Conservation (phyloP, 2,329 filamentous ascomycete genomes). For the Botryotinia globosa region DNA sequence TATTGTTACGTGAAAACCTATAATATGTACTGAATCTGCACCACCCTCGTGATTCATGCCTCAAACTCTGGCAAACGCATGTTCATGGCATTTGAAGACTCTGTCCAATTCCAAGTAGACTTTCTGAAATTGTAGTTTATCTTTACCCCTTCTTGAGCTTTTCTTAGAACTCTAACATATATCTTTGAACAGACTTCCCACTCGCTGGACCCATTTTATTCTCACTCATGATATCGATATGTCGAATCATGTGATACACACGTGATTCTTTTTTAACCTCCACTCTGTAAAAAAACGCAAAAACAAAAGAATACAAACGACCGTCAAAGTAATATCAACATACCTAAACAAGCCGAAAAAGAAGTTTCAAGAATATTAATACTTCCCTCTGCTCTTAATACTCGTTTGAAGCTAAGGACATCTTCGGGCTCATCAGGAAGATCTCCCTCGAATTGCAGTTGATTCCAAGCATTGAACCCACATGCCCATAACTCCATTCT, state of each 20-base stretch:
- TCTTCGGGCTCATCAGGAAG: conserved; percentile 45
- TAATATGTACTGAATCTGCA: background rate
- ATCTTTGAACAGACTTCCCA: background rate
- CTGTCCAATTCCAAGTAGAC: background rate
- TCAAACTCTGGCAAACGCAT: background rate
- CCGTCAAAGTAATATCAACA: background rate
- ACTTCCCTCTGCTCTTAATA: conserved; percentile 40
- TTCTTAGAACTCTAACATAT: background rate
- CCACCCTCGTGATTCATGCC: background rate
- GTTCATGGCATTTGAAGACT: background rate
- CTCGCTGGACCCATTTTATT: background rate
- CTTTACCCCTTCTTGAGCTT: background rate
- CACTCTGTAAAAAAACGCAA: too few species aligned
- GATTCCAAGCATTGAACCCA: conserved; percentile 59
- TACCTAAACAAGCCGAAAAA: conserved; percentile 39
- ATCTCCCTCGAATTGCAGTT: conserved; percentile 45
- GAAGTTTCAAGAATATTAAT: conserved; percentile 42
- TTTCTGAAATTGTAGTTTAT: background rate
- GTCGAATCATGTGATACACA: background rate
- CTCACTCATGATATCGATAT: too few species aligned
- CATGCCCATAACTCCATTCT: conserved; percentile 51
- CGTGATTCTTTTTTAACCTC: background rate
- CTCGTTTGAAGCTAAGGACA: conserved; percentile 44
- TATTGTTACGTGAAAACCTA: background rate
- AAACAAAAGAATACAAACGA: background rate